phyloP scores from a whole-genome alignment of 2,329 filamentous ascomycete genomes.

The Nemania abortiva region DNA sequence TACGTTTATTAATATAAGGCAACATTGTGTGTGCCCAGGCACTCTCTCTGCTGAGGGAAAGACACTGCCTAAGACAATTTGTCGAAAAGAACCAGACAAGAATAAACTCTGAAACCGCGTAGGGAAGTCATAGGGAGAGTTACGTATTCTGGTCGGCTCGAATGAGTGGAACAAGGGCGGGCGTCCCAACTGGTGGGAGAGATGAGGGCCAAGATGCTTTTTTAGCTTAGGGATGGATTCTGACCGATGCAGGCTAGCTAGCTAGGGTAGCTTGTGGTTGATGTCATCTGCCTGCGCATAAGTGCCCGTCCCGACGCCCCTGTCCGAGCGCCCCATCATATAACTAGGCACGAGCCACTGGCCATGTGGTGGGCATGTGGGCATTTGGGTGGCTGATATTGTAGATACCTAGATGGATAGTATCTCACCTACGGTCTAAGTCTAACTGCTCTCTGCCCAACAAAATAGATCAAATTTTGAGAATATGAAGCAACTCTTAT shows the following conservation, averaged over 20 bases:
- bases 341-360: conserved; percentile 29
- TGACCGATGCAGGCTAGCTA: conserved; percentile 17
- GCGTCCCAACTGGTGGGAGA: conserved; percentile 14
- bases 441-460: too few species aligned
- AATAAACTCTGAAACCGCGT: conserved; percentile 1
- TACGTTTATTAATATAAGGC: conserved; percentile 44
- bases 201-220: conserved; percentile 18
- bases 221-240: conserved; percentile 15
- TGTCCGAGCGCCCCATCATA: background rate
- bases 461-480: too few species aligned
- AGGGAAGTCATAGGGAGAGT: conserved; percentile 7
- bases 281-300: conserved; percentile 37
- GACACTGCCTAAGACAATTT: conserved; percentile 4
- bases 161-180: conserved; percentile 13
- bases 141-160: conserved; percentile 23
- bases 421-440: too few species aligned
- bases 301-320: conserved; percentile 11
- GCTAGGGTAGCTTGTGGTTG: conserved; percentile 37
- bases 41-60: conserved; percentile 9
- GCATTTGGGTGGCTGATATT: conserved; percentile 23
- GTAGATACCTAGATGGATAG: background rate
- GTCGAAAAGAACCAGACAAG: background rate
- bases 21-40: conserved; percentile 35
- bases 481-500: background rate
- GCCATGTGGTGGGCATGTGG: conserved; percentile 30